Evolutionary conservation across 2,329 filamentous ascomycete species (phyloP).

Genomic region (Apiospora rasikravindrae): DNA sequence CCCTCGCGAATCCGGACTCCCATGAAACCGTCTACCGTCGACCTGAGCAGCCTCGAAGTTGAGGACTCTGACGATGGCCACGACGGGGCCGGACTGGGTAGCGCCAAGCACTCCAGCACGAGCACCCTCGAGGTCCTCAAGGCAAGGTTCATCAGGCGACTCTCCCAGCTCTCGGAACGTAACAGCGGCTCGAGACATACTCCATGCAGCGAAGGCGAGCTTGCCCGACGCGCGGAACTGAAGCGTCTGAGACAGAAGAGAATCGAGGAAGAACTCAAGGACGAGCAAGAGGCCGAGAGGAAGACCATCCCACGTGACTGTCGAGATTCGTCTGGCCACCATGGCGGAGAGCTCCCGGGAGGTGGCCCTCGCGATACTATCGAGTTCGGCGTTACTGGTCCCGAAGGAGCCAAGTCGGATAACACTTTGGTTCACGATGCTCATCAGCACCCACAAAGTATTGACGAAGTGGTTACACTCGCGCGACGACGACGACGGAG

Average conservation of each 20-base stretch:
- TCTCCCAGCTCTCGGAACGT: conserved; percentile 50
- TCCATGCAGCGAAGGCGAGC: conserved; percentile 55
- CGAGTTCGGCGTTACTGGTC: conserved; percentile 47
- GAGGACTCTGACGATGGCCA: conserved; percentile 43
- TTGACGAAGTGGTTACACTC: neutral
- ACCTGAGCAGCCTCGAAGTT: conserved; percentile 44
- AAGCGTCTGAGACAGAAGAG: conserved; percentile 59
- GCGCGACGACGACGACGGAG: neutral
- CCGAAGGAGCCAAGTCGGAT: conserved; percentile 12
- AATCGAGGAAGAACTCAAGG: conserved; percentile 63
- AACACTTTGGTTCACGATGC: neutral
- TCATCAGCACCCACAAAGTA: neutral
- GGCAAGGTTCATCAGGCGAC: conserved; percentile 49
- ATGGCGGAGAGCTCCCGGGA: conserved; percentile 29
- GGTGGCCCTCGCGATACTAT: conserved; percentile 55
- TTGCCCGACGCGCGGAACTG: conserved; percentile 61
- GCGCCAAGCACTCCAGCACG: conserved; percentile 33
- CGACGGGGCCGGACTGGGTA: conserved; percentile 22
- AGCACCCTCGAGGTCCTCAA: conserved; percentile 52
- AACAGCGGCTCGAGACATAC: conserved; percentile 46
- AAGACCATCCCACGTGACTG: neutral
- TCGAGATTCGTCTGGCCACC: neutral
- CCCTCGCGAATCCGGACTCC: conserved; percentile 28
- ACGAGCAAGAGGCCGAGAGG: conserved; percentile 47
- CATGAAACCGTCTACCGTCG: conserved; percentile 34